Conservation (phyloP, 805 yeast species). For the Myxozyma neotropica region DNA sequence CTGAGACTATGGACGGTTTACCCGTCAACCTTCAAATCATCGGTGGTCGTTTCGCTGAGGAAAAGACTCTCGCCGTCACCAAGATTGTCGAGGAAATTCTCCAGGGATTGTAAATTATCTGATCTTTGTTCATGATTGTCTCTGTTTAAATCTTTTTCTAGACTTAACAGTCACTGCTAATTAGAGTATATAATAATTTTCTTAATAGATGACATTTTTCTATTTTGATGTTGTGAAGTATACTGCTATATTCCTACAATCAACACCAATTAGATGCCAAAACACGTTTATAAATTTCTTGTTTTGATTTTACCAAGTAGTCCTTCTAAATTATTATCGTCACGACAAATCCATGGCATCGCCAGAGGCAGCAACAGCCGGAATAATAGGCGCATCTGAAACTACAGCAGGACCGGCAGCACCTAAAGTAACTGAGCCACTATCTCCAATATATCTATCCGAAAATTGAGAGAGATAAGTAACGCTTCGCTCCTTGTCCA, state of each 20-base stretch:
- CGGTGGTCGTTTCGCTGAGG: conserved; percentile 35
- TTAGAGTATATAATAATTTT: too few relatives aligned
- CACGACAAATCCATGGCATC: conserved; percentile 25
- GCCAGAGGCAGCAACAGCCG: conserved; percentile 7
- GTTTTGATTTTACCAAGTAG: too few relatives aligned
- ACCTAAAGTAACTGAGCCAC: conserved; percentile 49
- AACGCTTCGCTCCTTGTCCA: conserved; percentile 88
- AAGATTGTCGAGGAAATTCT: conserved; percentile 37
- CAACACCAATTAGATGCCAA: too few relatives aligned
- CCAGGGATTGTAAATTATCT: conserved; percentile 12
- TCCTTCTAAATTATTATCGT: too few relatives aligned
- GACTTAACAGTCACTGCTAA: neutral
- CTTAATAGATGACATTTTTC: too few relatives aligned
- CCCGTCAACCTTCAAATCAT: conserved; percentile 36
- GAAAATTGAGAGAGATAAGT: conserved; percentile 74
- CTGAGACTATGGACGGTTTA: conserved; percentile 35
- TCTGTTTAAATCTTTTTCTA: neutral
- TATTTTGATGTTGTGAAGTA: too few relatives aligned
- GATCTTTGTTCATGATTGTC: too few relatives aligned
- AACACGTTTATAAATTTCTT: too few relatives aligned
- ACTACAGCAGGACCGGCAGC: conserved; percentile 7
- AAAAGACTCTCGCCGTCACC: conserved; percentile 34
- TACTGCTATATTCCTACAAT: neutral
- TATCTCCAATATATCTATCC: conserved; percentile 72
- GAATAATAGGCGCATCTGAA: conserved; percentile 15